These are phyloP conservation scores for Zymoseptoria passerinii DNA, from an alignment of 2,329 filamentous ascomycete genomes.

Conservation along the genomic window DNA sequence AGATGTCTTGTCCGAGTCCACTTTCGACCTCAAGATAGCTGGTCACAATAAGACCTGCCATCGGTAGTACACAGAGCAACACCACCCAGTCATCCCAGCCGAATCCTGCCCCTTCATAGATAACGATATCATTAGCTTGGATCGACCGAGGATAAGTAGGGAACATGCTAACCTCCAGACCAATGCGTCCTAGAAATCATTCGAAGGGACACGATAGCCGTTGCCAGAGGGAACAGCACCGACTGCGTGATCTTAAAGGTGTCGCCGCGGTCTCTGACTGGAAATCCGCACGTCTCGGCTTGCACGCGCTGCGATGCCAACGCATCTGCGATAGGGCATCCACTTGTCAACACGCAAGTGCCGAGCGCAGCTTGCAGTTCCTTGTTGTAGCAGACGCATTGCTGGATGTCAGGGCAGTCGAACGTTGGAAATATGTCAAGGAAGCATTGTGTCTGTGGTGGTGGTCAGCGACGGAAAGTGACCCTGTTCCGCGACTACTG, in stretches of 20 bases:
- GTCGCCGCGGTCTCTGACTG: not conserved
- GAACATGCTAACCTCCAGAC: not conserved
- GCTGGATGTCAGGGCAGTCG: slow-evolving; percentile 2
- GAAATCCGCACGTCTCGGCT: slow-evolving; percentile 2
- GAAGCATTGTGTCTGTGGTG: slow-evolving; percentile 3
- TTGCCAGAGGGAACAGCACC: slow-evolving; percentile 1
- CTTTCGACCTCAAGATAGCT: slow-evolving; percentile 1
- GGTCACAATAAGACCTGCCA: slow-evolving; percentile 3
- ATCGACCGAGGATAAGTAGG: not conserved
- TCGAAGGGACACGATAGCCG: not conserved
- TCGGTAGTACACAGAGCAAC: slow-evolving; percentile 1
- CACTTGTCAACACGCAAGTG: slow-evolving; percentile 1
- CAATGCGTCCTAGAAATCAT: not conserved
- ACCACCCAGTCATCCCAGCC: slow-evolving; percentile 4
- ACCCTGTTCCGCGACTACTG: not conserved
- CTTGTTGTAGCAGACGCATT: slow-evolving; percentile 4
- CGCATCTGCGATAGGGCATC: slow-evolving; percentile 1
- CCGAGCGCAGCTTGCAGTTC: not conserved
- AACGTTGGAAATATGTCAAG: slow-evolving; percentile 1
- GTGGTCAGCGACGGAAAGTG: not conserved
- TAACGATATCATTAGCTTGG: not conserved
- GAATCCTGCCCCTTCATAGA: slow-evolving; percentile 3
- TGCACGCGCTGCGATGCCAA: not conserved
- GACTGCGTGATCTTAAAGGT: not conserved
- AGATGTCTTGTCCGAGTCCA: slow-evolving; percentile 7